Percentiles rank a stretch among this genome's conserved stretches.
Conservation (phyloP, 805 yeast species). For the Kazachstania africana region DNA sequence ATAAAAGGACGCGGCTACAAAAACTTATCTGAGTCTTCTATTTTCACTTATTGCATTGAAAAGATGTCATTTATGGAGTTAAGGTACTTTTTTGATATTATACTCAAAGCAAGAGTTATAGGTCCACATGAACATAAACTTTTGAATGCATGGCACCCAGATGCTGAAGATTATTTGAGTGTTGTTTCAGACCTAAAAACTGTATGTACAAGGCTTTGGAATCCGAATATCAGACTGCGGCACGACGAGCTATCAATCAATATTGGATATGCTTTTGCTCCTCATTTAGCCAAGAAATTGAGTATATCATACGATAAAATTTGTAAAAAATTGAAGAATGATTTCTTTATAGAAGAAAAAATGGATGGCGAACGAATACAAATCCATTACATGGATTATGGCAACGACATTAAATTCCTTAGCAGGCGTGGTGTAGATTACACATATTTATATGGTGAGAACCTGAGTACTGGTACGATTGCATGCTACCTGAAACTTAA, state of each 20-base stretch:
- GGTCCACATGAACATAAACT: constrained; percentile 49
- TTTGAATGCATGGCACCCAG: constrained; percentile 63
- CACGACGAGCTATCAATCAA: constrained; percentile 28
- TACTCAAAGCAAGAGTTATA: constrained; percentile 50
- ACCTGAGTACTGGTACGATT: constrained; percentile 38
- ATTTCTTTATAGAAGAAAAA: constrained; percentile 76
- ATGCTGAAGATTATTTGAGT: constrained; percentile 52
- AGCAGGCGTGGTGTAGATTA: constrained; percentile 67
- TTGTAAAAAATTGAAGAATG: constrained; percentile 32
- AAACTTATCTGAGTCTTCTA: constrained; percentile 16
- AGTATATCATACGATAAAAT: constrained; percentile 38
- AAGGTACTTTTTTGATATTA: constrained; percentile 54
- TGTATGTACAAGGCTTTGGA: constrained; percentile 47
- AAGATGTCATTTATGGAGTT: constrained; percentile 51
- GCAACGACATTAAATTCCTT: constrained; percentile 25
- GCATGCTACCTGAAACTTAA: constrained; percentile 38
- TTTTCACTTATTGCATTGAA: constrained; percentile 40
- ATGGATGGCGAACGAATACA: constrained; percentile 88
- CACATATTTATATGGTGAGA: constrained; percentile 55
- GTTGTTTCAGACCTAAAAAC: constrained; percentile 53
- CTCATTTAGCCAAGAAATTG: constrained; percentile 60
- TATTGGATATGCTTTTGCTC: constrained; percentile 42
- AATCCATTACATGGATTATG: constrained; percentile 49
- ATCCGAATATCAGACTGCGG: constrained; percentile 35
- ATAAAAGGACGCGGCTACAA: constrained; percentile 10